These are phyloP conservation scores for Phytopythium aichiense DNA, from an alignment of 352 stramenopile genomes.

Conservation along the genomic window DNA sequence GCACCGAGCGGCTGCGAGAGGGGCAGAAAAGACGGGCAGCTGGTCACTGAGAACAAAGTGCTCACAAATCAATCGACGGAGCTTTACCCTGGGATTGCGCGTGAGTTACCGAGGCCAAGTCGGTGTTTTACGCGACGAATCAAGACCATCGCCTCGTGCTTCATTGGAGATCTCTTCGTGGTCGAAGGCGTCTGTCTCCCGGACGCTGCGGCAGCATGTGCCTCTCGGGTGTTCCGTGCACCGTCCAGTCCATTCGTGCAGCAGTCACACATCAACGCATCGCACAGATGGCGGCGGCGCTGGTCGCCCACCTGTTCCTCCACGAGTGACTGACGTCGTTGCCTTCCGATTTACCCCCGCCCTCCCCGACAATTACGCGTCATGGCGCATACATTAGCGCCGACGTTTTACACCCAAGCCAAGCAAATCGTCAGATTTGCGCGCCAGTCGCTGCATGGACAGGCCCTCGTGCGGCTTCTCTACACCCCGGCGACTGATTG, in stretches of 20 bases:
- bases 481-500: background rate
- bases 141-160: too few relatives aligned
- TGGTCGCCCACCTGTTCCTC: background rate
- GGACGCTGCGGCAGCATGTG: too few relatives aligned
- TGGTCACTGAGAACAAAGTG: conserved; percentile 4
- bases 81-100: background rate
- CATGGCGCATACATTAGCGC: background rate
- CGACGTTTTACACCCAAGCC: background rate
- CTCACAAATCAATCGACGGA: conserved; percentile 2
- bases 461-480: background rate
- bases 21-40: conserved; percentile 1
- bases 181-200: too few relatives aligned
- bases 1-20: conserved; percentile 1
- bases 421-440: background rate
- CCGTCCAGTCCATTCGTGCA: background rate
- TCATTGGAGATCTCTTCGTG: too few relatives aligned
- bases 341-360: background rate
- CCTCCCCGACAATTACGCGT: background rate
- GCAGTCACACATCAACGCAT: background rate
- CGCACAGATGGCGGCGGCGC: background rate
- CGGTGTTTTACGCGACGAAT: too few relatives aligned
- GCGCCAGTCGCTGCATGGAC: background rate
- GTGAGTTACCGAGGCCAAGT: background rate
- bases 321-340: background rate
- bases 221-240: background rate